These are phyloP conservation scores for Cephaloascus albidus DNA, from an alignment of 805 yeast genomes.

Conservation along the genomic window DNA sequence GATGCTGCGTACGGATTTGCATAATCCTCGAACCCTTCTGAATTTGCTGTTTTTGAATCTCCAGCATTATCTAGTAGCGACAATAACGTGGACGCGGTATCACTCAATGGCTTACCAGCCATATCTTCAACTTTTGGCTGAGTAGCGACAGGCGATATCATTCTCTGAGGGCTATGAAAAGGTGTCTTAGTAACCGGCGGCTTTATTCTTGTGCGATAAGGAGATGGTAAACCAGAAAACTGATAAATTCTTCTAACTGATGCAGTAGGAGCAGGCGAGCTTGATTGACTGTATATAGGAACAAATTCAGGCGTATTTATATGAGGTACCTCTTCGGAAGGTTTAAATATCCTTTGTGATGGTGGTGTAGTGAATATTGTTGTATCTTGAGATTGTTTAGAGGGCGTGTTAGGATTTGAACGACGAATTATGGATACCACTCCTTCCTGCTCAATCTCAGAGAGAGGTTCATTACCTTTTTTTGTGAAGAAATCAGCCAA, in stretches of 20 bases:
- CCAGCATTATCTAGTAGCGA: slow-evolving; percentile 24
- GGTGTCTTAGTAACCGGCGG: not conserved
- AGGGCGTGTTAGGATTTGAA: slow-evolving; percentile 1
- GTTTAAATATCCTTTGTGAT: not conserved
- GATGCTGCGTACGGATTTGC: slow-evolving; percentile 34
- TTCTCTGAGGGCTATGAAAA: not conserved
- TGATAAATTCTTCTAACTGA: slow-evolving; percentile 33
- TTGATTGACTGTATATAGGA: not conserved
- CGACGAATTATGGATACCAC: slow-evolving; percentile 46
- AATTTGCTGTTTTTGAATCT: slow-evolving; percentile 7
- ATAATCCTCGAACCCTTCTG: too few relatives aligned
- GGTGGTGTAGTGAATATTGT: not conserved
- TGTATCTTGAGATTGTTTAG: not conserved
- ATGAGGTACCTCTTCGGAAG: not conserved
- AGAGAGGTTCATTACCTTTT: slow-evolving; percentile 68
- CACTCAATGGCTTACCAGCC: slow-evolving; percentile 23
- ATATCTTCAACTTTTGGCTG: not conserved
- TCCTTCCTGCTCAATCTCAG: slow-evolving; percentile 75
- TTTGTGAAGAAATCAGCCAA: slow-evolving; percentile 61
- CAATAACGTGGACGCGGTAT: slow-evolving; percentile 39
- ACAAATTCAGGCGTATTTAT: not conserved
- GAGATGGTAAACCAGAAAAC: slow-evolving; percentile 32
- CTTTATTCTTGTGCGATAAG: slow-evolving; percentile 13
- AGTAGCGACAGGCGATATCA: not conserved
- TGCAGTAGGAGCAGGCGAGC: slow-evolving; percentile 8